Evolutionary conservation across 306 rosid genomes (phyloP).

Genomic region (Pachyrhizus erosus): DNA sequence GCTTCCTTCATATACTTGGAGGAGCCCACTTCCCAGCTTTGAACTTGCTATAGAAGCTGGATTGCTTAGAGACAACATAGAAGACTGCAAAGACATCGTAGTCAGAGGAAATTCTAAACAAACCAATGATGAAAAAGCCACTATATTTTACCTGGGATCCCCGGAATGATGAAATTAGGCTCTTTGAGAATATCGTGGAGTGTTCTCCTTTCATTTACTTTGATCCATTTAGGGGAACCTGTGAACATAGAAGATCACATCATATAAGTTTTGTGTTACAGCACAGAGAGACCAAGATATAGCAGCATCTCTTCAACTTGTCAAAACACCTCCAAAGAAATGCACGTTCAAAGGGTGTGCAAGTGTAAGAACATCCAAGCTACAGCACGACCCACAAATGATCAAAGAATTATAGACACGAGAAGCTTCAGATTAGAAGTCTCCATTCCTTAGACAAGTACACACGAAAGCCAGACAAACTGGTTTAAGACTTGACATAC

Average conservation of each 20-base stretch:
- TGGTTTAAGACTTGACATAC: not conserved
- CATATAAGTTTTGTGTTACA: not conserved
- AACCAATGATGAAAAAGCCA: not conserved
- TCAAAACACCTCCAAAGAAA: not conserved
- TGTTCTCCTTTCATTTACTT: slow-evolving; percentile 71
- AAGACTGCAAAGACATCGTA: slow-evolving; percentile 67
- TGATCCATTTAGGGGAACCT: slow-evolving; percentile 77
- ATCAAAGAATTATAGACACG: not conserved
- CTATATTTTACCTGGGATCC: slow-evolving; percentile 75
- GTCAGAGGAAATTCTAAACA: slow-evolving; percentile 37
- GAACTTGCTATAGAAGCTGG: slow-evolving; percentile 81
- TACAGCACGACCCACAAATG: not conserved
- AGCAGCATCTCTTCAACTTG: not conserved
- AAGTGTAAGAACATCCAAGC: not conserved
- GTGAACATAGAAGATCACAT: slow-evolving; percentile 39
- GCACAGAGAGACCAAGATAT: not conserved
- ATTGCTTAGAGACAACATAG: slow-evolving; percentile 76
- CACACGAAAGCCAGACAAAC: not conserved
- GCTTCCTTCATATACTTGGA: slow-evolving; percentile 51
- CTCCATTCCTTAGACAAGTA: not conserved
- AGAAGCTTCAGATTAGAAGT: not conserved
- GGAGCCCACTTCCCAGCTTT: slow-evolving; percentile 84
- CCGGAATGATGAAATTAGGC: slow-evolving; percentile 66
- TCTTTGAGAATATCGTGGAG: slow-evolving; percentile 70
- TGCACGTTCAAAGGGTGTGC: not conserved